Base-by-base conservation (phyloP, 1,284 basidiomycete species). In the Boletellus sp. region DNA sequence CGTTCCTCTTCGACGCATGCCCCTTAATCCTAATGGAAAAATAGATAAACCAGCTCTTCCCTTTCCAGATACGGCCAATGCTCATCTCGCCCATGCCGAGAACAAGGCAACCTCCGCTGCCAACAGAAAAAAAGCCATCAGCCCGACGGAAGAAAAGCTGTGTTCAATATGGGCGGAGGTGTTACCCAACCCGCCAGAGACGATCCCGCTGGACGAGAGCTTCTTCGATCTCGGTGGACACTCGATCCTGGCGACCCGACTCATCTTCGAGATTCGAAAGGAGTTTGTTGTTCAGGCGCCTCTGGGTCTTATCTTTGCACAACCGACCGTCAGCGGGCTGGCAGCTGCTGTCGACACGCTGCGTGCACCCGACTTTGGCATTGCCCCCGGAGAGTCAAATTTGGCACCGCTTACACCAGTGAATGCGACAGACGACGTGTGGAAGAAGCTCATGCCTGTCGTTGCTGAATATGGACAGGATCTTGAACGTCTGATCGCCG, bases 181-280 rank as follows among this genome's bases (percentile, higher is more conserved):
- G 33, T 78, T 99, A 9, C 92, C 94, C 6, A 88, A 84, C 45
- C 77, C 90, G 3, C 85, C 92, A 0, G 71, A 79, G 8, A 79
- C 84, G 2, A 84, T 99, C 38, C 88, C 91, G 10, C 68, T 90
- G 9, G 89, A 98, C 65, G 96, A 99, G 63, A 92, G 82, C 68
- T 99, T 99, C 80, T 99, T 98, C 70, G 96, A 99, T 68, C 78
- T 99, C 23, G 96, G 96, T 30, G 96, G 96, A 2, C 96, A 99
- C 71, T 99, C 96, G 11, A 98, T 99, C 60, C 80, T 99, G 20
- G 96, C 95, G 0, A 99, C 95, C 4, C 84, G 95, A 23, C 81
- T 99, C 52, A 92, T 99, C 56, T 99, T 99, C 64, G 93, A 97
- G 69, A 86, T 99, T 50, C 86, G 96, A 64, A 97, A 95, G 72